Evolutionary conservation across 805 yeast species (phyloP).

Genomic region (Hanseniaspora singularis): DNA sequence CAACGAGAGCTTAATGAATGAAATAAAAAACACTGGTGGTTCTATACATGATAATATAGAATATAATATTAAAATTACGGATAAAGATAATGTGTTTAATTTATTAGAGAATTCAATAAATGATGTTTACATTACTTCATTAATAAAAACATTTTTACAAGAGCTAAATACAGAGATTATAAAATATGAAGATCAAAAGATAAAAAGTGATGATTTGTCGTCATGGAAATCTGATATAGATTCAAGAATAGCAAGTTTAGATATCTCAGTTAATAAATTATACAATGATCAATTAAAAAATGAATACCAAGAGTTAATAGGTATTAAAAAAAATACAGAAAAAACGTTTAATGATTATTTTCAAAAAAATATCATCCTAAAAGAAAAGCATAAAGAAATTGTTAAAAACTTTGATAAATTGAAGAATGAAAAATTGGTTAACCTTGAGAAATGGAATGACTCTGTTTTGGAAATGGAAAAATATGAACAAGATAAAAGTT

Average conservation of each 20-base stretch:
- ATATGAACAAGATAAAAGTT: background rate
- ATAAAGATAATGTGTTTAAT: too few species aligned
- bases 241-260: background rate
- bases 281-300: background rate
- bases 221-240: background rate
- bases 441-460: constrained; percentile 7
- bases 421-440: background rate
- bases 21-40: too few species aligned
- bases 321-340: background rate
- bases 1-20: too few species aligned
- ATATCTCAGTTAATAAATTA: background rate
- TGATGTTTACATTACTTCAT: too few species aligned
- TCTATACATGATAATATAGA: too few species aligned
- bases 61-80: too few species aligned
- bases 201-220: background rate
- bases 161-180: background rate
- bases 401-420: background rate
- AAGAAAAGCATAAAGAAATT: background rate
- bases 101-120: too few species aligned
- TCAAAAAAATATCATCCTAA: constrained; percentile 1
- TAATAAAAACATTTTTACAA: too few species aligned
- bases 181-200: background rate
- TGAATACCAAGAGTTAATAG: background rate
- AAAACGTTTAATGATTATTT: background rate
- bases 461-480: constrained; percentile 1